Base-by-base conservation (phyloP, 352 stramenopile species). In the Phytophthora foliorum region DNA sequence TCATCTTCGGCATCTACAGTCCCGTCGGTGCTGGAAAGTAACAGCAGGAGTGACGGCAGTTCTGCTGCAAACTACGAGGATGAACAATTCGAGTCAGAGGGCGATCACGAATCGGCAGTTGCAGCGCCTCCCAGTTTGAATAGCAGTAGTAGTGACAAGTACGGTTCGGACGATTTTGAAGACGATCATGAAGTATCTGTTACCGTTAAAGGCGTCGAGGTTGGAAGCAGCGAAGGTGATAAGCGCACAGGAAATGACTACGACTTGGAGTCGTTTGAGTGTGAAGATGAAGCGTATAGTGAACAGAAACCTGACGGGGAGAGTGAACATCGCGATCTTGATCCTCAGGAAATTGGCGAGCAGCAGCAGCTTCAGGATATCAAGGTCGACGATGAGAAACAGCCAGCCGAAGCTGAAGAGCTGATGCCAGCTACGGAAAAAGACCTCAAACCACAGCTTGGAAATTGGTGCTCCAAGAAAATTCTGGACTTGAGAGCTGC, bases 61-160 rank as follows among this genome's bases (percentile, higher is more conserved):
- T n/a, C n/a, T n/a, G n/a, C n/a, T n/a, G n/a, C n/a, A n/a, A n/a
- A 38, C 31, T 74, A 69, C 31, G 57, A 39, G 0, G 48, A 69
- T n/a, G 66, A 69, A 7, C 27, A 65, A n/a, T 70, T 74, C 54
- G 66, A 71, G 9, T 66, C 55, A 27, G 46, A 62, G 19, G 32
- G 24, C 9, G 41, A 34, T 6, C 38, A 52, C 22, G 50, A 66
- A 32, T 21, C 27, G 27, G 11, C 41, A 24, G 39, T 13, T 19
- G 54, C 24, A 31, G 42, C 11, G 1, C 10, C 24, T 14, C 38
- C 0, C 27, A 48, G 21, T 27, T 48, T 44, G 16, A 25, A 32
- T 6, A 56, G 32, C 17, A 69, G 59, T 21, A 45, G 49, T 27
- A 67, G 46, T 34, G 54, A 61, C 4, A 61, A 65, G 1, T 71